phyloP scores from a whole-genome alignment of 495 filamentous ascomycete genomes.

The Trypethelium eluteriae region DNA sequence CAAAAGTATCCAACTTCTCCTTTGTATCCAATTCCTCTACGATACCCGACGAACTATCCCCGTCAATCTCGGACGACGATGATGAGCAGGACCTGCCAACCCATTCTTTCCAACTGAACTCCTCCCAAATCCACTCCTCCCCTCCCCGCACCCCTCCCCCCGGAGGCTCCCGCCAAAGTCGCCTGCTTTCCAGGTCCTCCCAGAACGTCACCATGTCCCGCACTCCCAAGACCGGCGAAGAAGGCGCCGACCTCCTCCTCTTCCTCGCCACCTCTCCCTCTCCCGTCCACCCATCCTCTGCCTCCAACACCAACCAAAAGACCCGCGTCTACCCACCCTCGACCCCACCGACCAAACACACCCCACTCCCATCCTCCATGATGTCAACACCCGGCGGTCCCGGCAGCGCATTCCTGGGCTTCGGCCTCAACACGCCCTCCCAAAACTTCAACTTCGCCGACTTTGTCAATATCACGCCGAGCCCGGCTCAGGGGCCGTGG shows the following conservation, averaged over 20 bases:
- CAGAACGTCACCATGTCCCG: slow-evolving; percentile 31
- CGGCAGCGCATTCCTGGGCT: slow-evolving; percentile 51
- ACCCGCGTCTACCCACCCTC: slow-evolving; percentile 60
- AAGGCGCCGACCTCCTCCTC: slow-evolving; percentile 83
- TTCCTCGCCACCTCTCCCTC: slow-evolving; percentile 91
- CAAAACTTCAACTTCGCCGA: slow-evolving; percentile 89
- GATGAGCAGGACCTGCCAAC: slow-evolving; percentile 69
- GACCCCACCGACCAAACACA: slow-evolving; percentile 75
- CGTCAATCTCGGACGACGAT: slow-evolving; percentile 67
- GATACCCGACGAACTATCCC: slow-evolving; percentile 50
- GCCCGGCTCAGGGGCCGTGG: slow-evolving; percentile 80
- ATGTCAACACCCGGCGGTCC: slow-evolving; percentile 77
- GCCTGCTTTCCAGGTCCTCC: slow-evolving; percentile 29
- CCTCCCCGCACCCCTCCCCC: slow-evolving; percentile 76
- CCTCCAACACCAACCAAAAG: slow-evolving; percentile 29
- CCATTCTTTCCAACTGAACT: slow-evolving; percentile 59
- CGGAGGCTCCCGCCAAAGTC: slow-evolving; percentile 22
- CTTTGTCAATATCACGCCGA: slow-evolving; percentile 94
- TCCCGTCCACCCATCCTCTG: slow-evolving; percentile 49
- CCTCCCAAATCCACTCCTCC: slow-evolving; percentile 56
- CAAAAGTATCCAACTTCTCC: slow-evolving; percentile 53
- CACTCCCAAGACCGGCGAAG: slow-evolving; percentile 50
- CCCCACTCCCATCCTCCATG: slow-evolving; percentile 74
- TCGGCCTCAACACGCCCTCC: slow-evolving; percentile 49
- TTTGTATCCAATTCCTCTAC: slow-evolving; percentile 67